Evolutionary conservation across 2,329 filamentous ascomycete species (phyloP).

Genomic region (Botrytis aclada): DNA sequence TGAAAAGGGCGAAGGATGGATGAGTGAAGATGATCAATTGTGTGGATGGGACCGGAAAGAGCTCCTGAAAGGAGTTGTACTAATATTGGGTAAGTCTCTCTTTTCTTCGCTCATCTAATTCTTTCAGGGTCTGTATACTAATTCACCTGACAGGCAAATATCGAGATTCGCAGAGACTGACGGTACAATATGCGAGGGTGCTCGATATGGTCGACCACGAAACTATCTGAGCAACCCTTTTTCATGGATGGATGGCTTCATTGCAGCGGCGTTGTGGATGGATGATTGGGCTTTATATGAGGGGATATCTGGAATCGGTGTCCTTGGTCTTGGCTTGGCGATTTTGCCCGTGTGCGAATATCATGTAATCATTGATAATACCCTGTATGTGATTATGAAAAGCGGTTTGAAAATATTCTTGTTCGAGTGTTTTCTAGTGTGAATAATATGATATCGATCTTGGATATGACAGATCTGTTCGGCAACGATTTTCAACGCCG

Average conservation of each 20-base stretch:
- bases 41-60: slow-evolving; percentile 91
- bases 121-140: slow-evolving; percentile 15
- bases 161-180: slow-evolving; percentile 87
- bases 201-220: slow-evolving; percentile 54
- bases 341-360: background rate
- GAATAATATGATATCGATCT: background rate
- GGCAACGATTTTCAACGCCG: background rate
- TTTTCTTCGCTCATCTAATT: background rate
- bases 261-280: slow-evolving; percentile 12
- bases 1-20: slow-evolving; percentile 57
- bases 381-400: slow-evolving; percentile 11
- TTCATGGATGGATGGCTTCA: slow-evolving; percentile 8
- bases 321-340: slow-evolving; percentile 5
- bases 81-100: slow-evolving; percentile 74
- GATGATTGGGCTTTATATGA: background rate
- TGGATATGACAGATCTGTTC: background rate
- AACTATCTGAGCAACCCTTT: background rate
- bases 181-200: slow-evolving; percentile 90
- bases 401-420: background rate
- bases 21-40: slow-evolving; percentile 64
- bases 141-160: slow-evolving; percentile 69
- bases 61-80: slow-evolving; percentile 82
- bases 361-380: slow-evolving; percentile 15
- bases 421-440: background rate
- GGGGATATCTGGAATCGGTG: background rate